Conservation (phyloP, 768 basidiomycete genomes). For the Leccinellum luteum region DNA sequence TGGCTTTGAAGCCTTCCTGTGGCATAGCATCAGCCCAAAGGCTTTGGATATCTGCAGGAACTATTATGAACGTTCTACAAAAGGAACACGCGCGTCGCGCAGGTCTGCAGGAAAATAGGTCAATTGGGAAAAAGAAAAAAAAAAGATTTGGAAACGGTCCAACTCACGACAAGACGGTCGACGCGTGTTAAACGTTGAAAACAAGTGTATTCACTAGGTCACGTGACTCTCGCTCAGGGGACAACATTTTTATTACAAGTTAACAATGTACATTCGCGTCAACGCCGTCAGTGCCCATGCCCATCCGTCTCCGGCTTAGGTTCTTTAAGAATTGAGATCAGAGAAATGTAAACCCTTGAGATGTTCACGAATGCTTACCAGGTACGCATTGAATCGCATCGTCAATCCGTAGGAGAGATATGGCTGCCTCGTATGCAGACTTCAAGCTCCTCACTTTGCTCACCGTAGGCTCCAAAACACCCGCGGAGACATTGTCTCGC, state of each 20-base stretch:
- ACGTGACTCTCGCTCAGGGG: slow-evolving; percentile 25
- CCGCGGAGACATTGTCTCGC: slow-evolving; percentile 90
- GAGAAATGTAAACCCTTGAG: slow-evolving; percentile 10
- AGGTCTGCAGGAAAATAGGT: slow-evolving; percentile 3
- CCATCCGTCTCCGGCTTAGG: slow-evolving; percentile 68
- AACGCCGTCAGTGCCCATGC: slow-evolving; percentile 60
- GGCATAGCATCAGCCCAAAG: slow-evolving; percentile 49
- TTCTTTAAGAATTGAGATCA: slow-evolving; percentile 43
- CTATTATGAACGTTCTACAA: slow-evolving; percentile 15
- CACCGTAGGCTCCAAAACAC: slow-evolving; percentile 94
- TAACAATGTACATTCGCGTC: slow-evolving; percentile 11
- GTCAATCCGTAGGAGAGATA: slow-evolving; percentile 91
- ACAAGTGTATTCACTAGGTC: slow-evolving; percentile 17
- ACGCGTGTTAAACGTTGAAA: slow-evolving; percentile 26
- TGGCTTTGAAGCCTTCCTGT: slow-evolving; percentile 43
- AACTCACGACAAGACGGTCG: slow-evolving; percentile 8
- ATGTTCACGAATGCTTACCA: slow-evolving; percentile 46
- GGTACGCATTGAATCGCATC: slow-evolving; percentile 92
- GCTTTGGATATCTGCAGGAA: slow-evolving; percentile 27
- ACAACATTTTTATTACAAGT: background rate
- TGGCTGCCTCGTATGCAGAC: slow-evolving; percentile 95
- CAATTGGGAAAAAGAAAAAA: background rate
- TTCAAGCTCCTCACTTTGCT: slow-evolving; percentile 97
- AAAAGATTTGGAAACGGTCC: slow-evolving; percentile 21
- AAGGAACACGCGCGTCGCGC: slow-evolving; percentile 9